Percentiles rank a stretch among this genome's conserved stretches.
Evolutionary conservation across 2,329 filamentous ascomycete species (phyloP).

Genomic region (Colletotrichum phormii): DNA sequence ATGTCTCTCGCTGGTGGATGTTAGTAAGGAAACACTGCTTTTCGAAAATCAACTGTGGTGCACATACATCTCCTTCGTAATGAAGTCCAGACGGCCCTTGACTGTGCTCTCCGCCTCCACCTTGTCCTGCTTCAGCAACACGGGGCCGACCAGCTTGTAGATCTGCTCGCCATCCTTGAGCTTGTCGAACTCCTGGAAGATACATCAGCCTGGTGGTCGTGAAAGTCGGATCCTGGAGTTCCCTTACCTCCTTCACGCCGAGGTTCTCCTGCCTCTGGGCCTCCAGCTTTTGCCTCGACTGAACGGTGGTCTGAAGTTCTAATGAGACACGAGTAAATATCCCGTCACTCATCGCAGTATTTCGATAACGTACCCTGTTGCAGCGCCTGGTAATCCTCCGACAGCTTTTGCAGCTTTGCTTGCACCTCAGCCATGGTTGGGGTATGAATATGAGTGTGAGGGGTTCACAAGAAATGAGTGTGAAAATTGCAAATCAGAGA

Average conservation of each 20-base stretch:
- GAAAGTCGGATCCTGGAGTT: neutral
- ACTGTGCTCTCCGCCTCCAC: constrained; percentile 91
- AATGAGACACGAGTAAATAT: constrained; percentile 23
- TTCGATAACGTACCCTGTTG: constrained; percentile 71
- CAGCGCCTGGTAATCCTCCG: constrained; percentile 87
- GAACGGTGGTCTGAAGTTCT: constrained; percentile 85
- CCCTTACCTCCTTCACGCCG: constrained; percentile 80
- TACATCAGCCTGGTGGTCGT: neutral
- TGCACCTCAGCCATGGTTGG: constrained; percentile 76
- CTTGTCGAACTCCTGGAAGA: constrained; percentile 78
- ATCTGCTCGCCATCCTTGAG: constrained; percentile 87
- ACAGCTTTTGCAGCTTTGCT: constrained; percentile 82
- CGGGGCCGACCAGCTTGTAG: constrained; percentile 95
- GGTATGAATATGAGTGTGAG: constrained; percentile 13
- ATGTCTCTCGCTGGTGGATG: constrained; percentile 47
- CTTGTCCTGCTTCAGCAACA: constrained; percentile 94
- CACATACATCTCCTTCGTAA: constrained; percentile 89
- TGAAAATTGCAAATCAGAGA: constrained; percentile 4
- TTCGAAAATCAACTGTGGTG: neutral
- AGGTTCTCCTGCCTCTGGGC: constrained; percentile 94
- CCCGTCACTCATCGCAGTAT: too few species aligned
- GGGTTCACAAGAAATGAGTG: constrained; percentile 12
- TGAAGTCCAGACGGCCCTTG: constrained; percentile 90
- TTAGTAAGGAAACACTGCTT: neutral
- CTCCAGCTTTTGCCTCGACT: constrained; percentile 89